These are phyloP conservation scores for Russula emetica DNA, from an alignment of 768 basidiomycete species.

Conservation along the genomic window DNA sequence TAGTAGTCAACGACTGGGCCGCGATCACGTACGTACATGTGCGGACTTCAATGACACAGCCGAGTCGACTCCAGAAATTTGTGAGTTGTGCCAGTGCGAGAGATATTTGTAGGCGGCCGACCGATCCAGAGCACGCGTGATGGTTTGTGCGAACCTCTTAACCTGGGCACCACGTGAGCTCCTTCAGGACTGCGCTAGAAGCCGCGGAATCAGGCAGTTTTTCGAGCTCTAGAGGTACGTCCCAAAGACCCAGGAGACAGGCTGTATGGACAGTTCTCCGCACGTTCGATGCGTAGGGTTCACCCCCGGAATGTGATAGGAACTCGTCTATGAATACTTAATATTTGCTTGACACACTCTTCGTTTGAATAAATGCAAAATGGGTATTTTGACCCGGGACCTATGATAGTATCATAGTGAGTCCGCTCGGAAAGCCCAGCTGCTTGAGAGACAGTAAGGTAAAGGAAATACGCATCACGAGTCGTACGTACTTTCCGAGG, in stretches of 20 bases:
- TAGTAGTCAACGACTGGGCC: no score
- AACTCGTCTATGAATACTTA: slow-evolving; percentile 5
- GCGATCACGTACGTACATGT: slow-evolving; percentile 6
- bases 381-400: slow-evolving; percentile 14
- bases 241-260: neutral
- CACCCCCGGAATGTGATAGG: slow-evolving; percentile 6
- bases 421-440: neutral
- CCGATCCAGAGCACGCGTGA: slow-evolving; percentile 20
- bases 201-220: neutral
- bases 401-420: no score
- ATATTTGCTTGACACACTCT: neutral
- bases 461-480: no score
- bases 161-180: slow-evolving; percentile 11
- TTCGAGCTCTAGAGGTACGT: neutral
- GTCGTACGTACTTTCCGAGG: no score
- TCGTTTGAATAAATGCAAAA: slow-evolving; percentile 10
- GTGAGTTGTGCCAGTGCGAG: neutral
- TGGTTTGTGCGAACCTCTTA: slow-evolving; percentile 5
- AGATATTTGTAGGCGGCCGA: neutral
- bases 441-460: no score
- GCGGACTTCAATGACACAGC: slow-evolving; percentile 18
- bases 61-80: slow-evolving; percentile 22
- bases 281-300: slow-evolving; percentile 3
- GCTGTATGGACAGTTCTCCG: neutral
- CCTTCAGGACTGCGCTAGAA: neutral